Evolutionary conservation across 352 stramenopile species (phyloP), one percentile per base, ranked within the genome.

Genomic region (Bremia lactucae): DNA sequence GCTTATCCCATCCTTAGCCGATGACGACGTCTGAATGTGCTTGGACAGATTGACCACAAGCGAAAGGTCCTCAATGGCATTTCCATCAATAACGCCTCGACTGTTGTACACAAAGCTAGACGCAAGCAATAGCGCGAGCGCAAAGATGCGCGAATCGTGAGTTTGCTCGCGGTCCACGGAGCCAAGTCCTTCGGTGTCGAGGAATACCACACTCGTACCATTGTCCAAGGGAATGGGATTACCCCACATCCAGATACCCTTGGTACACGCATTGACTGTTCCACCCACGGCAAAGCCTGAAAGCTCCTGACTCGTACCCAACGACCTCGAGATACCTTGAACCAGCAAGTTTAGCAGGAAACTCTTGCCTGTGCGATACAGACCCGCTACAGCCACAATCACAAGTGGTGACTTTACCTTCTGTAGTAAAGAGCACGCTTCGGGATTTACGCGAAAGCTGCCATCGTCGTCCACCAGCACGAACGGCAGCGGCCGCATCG

Each of bases 201-300:
- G 52, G 55, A 96, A 91, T 16, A 95, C 31, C 18, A 84, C 55
- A 41, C 55, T 85, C 11, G 78, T 88, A 47, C 68, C 72, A 31
- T 84, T 57, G 28, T 85, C 64, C 28, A 88, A 46, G 25, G 72
- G 60, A 36, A 91, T 72, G 21, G 82, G 82, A 21, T 77, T 47
- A 20, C 81, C 78, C 83, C 85, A 95, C 61, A 96, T 87, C 83
- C 85, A 96, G 45, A 96, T 95, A 39, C 85, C 85, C 45, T 94
- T 92, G 9, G 85, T 96, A 46, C 85, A 95, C 2, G 82, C 83
- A 31, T 95, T 91, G 0, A 94, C 72, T 0, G 83, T 95, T 14
- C 49, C 76, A 11, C 83, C 85, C 10, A 96, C 83, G 0, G 67
- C 60, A 46, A 96, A 96, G 11, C 80, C 83, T 11, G 18, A 46